phyloP scores from a whole-genome alignment of 2,329 filamentous ascomycete species.

The Simplicillium sp. region DNA sequence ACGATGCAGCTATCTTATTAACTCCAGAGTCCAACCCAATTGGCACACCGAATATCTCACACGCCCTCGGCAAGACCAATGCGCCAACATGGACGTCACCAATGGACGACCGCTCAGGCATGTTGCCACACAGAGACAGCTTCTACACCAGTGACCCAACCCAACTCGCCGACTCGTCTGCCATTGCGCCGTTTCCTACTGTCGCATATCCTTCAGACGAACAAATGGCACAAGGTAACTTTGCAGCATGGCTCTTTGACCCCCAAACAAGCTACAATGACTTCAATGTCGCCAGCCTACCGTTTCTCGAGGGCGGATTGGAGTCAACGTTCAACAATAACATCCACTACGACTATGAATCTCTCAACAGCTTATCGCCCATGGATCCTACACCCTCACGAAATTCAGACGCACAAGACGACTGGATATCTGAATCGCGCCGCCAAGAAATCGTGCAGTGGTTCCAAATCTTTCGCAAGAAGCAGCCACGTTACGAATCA shows the following conservation, averaged over 20 bases:
- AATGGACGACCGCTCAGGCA: slow-evolving; percentile 22
- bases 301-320: slow-evolving; percentile 38
- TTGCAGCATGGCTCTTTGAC: slow-evolving; percentile 43
- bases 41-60: slow-evolving; percentile 16
- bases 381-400: slow-evolving; percentile 32
- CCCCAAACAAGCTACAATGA: slow-evolving; percentile 30
- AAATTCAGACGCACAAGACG: slow-evolving; percentile 28
- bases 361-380: slow-evolving; percentile 35
- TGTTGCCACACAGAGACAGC: slow-evolving; percentile 26
- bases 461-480: slow-evolving; percentile 32
- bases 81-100: slow-evolving; percentile 18
- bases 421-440: slow-evolving; percentile 32
- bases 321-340: slow-evolving; percentile 42
- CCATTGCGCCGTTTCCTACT: slow-evolving; percentile 19
- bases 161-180: slow-evolving; percentile 19
- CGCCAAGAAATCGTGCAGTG: slow-evolving; percentile 34
- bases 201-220: slow-evolving; percentile 19
- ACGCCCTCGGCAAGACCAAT: slow-evolving; percentile 9
- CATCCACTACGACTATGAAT: slow-evolving; percentile 41
- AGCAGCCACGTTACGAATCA: slow-evolving; percentile 28
- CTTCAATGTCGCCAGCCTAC: slow-evolving; percentile 30
- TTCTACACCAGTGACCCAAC: slow-evolving; percentile 24
- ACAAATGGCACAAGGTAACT: slow-evolving; percentile 30
- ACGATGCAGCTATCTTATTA: slow-evolving; percentile 36
- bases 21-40: slow-evolving; percentile 27